Conservation (phyloP, 345 rosid species). For the Hibiscus syriacus region DNA sequence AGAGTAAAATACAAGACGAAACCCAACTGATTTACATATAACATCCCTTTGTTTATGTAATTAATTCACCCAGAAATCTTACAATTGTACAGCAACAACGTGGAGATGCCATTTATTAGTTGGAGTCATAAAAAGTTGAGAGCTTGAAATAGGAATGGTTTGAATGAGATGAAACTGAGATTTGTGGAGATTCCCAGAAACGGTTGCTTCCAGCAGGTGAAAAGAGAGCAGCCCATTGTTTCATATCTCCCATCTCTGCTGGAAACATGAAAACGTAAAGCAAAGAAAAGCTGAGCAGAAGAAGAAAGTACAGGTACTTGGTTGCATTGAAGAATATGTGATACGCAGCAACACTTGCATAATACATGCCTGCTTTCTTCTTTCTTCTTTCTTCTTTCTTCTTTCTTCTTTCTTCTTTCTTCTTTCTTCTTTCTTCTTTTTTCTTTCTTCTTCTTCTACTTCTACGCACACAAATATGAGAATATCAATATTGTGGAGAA, state of each 20-base stretch:
- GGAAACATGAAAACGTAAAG: not conserved
- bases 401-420: no score
- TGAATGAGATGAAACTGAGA: not conserved
- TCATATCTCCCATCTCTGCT: not conserved
- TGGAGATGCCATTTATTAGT: no score
- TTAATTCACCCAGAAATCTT: no score
- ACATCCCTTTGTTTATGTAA: no score
- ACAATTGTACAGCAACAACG: no score
- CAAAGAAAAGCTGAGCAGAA: not conserved
- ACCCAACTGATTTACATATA: no score
- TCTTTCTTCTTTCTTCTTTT: no score
- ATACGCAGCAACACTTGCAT: constrained; percentile 6
- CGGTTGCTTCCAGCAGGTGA: not conserved
- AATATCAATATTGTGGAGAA: no score
- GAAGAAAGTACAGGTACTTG: not conserved
- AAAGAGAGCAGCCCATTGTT: not conserved
- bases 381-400: not conserved
- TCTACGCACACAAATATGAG: no score
- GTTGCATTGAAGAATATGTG: constrained; percentile 12
- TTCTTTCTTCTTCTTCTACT: no score
- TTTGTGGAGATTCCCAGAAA: not conserved
- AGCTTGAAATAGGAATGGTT: not conserved
- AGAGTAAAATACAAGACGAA: no score
- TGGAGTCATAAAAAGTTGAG: not conserved
- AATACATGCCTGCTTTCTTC: no score